Percentiles rank a stretch among this genome's conserved stretches.
These are phyloP conservation scores for Hagleromyces aurorensis DNA, from an alignment of 805 yeast genomes.

Conservation along the genomic window DNA sequence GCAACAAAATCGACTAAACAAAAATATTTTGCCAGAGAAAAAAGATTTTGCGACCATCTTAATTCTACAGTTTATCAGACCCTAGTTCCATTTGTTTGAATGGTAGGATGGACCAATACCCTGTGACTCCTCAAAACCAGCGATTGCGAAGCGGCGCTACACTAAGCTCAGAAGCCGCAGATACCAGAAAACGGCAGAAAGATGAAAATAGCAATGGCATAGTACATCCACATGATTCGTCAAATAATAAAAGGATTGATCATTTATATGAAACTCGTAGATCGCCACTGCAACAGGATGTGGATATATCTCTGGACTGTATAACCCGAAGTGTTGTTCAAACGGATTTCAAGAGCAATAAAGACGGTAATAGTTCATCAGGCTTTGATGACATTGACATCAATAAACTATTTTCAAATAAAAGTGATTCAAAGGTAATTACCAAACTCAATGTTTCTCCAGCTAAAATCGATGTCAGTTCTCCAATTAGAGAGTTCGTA, in stretches of 20 bases:
- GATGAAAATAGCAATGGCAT: no score
- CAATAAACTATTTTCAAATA: constrained; percentile 14
- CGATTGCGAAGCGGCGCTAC: no score
- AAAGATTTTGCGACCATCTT: no score
- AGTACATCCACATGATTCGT: constrained; percentile 16
- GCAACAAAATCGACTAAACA: no score
- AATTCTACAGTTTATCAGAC: no score
- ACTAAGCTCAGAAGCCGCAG: no score
- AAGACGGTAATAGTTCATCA: constrained; percentile 1
- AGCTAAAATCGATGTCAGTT: constrained; percentile 15
- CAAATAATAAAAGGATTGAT: constrained; percentile 9
- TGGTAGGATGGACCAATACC: no score
- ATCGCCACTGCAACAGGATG: constrained; percentile 3
- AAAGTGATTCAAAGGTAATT: background rate
- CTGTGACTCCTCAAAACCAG: no score
- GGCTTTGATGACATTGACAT: constrained; percentile 17
- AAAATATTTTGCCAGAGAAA: no score
- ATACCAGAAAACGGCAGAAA: no score
- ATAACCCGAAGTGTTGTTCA: constrained; percentile 3
- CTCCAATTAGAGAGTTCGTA: constrained; percentile 12
- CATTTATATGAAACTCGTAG: background rate
- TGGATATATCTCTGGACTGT: constrained; percentile 5
- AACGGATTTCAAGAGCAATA: background rate
- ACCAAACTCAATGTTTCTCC: constrained; percentile 18
- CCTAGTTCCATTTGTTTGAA: no score